These are phyloP conservation scores for Arabidopsis suecica DNA, from an alignment of 345 rosid genomes.

Conservation along the genomic window DNA sequence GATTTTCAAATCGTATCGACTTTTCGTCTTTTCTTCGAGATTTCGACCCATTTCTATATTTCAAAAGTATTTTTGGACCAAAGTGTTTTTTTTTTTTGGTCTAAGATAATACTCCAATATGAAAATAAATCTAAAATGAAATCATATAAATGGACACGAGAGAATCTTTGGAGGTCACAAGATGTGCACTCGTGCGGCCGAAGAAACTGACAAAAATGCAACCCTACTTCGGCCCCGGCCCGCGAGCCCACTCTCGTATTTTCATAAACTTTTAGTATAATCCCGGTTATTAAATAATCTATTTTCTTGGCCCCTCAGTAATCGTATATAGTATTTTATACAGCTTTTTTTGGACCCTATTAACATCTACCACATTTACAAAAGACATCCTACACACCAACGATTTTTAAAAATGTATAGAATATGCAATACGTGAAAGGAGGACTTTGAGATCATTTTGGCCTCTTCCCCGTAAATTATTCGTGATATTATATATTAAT, in stretches of 20 bases:
- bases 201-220: slow-evolving; percentile 37
- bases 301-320: background rate
- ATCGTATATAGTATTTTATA: background rate
- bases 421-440: slow-evolving; percentile 28
- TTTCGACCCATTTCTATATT: background rate
- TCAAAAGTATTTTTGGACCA: slow-evolving; percentile 14
- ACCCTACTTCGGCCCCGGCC: slow-evolving; percentile 7
- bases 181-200: slow-evolving; percentile 45
- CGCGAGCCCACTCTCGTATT: slow-evolving; percentile 21
- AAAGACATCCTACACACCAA: background rate
- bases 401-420: background rate
- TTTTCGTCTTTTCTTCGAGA: slow-evolving; percentile 31
- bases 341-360: background rate
- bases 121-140: background rate
- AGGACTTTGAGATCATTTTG: slow-evolving; percentile 22
- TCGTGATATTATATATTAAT: background rate
- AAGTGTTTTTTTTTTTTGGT: background rate
- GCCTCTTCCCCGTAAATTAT: slow-evolving; percentile 17
- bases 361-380: background rate
- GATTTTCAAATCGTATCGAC: slow-evolving; percentile 27
- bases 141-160: background rate
- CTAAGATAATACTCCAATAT: background rate
- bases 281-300: background rate
- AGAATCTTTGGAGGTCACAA: slow-evolving; percentile 33
- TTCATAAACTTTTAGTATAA: background rate